These are phyloP conservation scores for Capsicum chinense DNA, from an alignment of 257 asterid genomes.

Conservation along the genomic window DNA sequence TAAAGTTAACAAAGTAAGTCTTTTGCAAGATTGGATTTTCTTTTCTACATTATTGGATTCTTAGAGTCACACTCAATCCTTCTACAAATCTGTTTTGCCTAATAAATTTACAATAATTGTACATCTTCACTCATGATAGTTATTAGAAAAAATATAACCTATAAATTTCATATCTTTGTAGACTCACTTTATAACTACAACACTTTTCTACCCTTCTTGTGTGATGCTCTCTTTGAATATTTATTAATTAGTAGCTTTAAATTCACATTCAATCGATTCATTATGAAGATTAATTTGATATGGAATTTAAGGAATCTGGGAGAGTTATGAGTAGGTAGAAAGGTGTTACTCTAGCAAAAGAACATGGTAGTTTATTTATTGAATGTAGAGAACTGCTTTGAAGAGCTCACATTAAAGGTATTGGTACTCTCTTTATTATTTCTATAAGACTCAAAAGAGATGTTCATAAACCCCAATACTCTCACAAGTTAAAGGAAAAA, in stretches of 20 bases:
- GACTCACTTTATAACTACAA: not conserved
- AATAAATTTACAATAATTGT: not conserved
- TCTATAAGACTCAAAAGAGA: not conserved
- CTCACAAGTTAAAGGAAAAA: not conserved
- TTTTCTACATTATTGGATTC: no score
- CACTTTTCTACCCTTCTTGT: not conserved
- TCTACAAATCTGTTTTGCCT: not conserved
- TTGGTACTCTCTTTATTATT: not conserved
- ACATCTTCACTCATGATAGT: not conserved
- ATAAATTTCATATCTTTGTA: not conserved
- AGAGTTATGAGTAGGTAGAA: constrained; percentile 65
- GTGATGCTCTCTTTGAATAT: not conserved
- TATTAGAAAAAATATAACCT: no score
- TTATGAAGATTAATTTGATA: not conserved
- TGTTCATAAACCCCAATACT: not conserved
- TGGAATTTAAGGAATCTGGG: constrained; percentile 56
- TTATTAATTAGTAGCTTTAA: no score
- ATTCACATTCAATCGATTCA: not conserved
- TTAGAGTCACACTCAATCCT: no score
- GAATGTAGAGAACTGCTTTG: constrained; percentile 67
- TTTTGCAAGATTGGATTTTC: not conserved
- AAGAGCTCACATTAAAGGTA: constrained; percentile 67
- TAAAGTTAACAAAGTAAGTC: constrained; percentile 84
- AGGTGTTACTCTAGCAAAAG: constrained; percentile 60
- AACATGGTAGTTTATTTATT: constrained; percentile 61